These are phyloP conservation scores for Lepiota subincarnata DNA, from an alignment of 768 basidiomycete species.

Conservation along the genomic window DNA sequence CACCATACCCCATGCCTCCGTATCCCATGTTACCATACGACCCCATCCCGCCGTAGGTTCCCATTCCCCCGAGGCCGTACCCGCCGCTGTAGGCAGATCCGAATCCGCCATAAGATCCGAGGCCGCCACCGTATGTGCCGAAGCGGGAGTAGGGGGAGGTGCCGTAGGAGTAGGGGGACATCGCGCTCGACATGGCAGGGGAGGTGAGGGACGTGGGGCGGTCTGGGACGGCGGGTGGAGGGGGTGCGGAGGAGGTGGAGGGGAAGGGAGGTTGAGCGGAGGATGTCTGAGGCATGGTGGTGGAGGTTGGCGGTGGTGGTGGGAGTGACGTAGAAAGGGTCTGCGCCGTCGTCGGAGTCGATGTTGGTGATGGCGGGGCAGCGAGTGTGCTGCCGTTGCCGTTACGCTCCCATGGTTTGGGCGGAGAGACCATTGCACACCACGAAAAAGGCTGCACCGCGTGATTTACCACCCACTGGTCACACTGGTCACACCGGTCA, in stretches of 20 bases:
- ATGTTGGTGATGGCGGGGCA: constrained; percentile 15
- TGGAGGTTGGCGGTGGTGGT: constrained; percentile 21
- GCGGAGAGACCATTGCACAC: constrained; percentile 71
- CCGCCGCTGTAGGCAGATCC: constrained; percentile 29
- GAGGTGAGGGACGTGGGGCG: constrained; percentile 52
- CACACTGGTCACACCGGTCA: no score
- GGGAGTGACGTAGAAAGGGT: constrained; percentile 14
- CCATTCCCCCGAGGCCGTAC: constrained; percentile 30
- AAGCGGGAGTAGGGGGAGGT: constrained; percentile 42
- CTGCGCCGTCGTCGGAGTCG: constrained; percentile 23
- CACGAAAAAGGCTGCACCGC: no score
- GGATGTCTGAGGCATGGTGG: constrained; percentile 18
- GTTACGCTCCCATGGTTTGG: constrained; percentile 84
- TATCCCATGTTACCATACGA: constrained; percentile 25
- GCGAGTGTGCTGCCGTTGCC: constrained; percentile 13
- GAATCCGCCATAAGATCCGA: constrained; percentile 28
- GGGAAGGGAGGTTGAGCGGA: constrained; percentile 16
- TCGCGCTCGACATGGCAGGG: constrained; percentile 22
- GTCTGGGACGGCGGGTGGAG: constrained; percentile 50
- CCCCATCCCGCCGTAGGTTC: constrained; percentile 34
- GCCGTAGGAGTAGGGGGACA: constrained; percentile 30
- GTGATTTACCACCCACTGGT: no score
- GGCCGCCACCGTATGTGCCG: constrained; percentile 27
- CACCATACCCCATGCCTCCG: constrained; percentile 29
- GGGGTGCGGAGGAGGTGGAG: constrained; percentile 15